These are phyloP conservation scores for Tuber borchii DNA, from an alignment of 495 filamentous ascomycete species.

Conservation along the genomic window DNA sequence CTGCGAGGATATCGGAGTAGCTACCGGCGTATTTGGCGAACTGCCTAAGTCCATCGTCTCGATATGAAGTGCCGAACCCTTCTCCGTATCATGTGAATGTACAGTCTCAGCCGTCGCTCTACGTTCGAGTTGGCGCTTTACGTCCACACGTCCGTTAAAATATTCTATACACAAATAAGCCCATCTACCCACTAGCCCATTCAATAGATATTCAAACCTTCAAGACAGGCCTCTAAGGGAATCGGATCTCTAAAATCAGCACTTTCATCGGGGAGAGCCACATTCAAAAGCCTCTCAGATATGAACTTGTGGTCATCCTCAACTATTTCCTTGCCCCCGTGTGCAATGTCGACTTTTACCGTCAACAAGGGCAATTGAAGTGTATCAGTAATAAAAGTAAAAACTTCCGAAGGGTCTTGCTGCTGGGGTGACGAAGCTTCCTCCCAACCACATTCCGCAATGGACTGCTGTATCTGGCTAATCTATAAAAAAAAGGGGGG, in stretches of 20 bases:
- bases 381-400: constrained; percentile 84
- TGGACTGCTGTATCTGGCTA: constrained; percentile 67
- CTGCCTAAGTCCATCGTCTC: constrained; percentile 54
- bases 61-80: constrained; percentile 51
- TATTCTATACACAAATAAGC: constrained; percentile 51
- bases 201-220: constrained; percentile 43
- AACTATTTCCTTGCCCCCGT: constrained; percentile 73
- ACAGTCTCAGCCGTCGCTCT: constrained; percentile 53
- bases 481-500: constrained; percentile 51
- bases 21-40: constrained; percentile 34
- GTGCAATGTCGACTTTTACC: constrained; percentile 89
- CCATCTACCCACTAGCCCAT: neutral
- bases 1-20: constrained; percentile 40
- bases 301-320: constrained; percentile 89
- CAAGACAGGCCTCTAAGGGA: constrained; percentile 81
- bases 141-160: constrained; percentile 91
- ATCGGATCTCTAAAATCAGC: constrained; percentile 57
- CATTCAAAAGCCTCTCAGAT: constrained; percentile 83
- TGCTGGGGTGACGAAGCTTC: constrained; percentile 70
- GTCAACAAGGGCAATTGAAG: constrained; percentile 82
- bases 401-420: constrained; percentile 92
- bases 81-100: constrained; percentile 51
- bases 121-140: constrained; percentile 68
- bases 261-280: constrained; percentile 64
- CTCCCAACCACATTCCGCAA: constrained; percentile 86